Conservation (phyloP, 768 basidiomycete species). For the Hericium alpestre region DNA sequence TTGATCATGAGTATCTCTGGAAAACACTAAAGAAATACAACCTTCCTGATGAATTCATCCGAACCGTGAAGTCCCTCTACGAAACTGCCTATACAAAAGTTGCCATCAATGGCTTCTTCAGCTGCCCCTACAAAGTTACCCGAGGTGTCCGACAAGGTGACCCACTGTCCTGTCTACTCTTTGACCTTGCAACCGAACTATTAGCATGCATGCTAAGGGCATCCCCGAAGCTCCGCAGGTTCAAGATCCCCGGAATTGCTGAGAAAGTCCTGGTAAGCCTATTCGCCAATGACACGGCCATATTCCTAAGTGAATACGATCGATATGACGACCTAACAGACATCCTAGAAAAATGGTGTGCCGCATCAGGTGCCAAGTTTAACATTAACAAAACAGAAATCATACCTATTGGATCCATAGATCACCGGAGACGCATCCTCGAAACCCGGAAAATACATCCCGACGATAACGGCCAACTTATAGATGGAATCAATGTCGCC, state of each 20-base stretch:
- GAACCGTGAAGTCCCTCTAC: conserved; percentile 1
- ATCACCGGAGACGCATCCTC: conserved; percentile 2
- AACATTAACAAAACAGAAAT: conserved; percentile 31
- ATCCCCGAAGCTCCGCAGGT: background rate
- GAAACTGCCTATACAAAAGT: background rate
- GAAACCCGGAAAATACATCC: background rate
- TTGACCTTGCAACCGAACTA: conserved; percentile 4
- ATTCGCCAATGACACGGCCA: background rate
- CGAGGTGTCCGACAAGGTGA: conserved; percentile 9
- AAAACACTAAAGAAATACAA: background rate
- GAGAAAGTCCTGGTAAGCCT: background rate
- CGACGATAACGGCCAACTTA: background rate
- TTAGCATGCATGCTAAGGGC: conserved; percentile 3
- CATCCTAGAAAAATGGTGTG: conserved; percentile 31
- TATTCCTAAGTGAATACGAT: conserved; percentile 22
- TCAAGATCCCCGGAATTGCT: background rate
- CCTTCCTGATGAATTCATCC: background rate
- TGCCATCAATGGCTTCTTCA: background rate
- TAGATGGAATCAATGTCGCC: background rate
- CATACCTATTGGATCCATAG: conserved; percentile 22
- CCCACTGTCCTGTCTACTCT: conserved; percentile 3
- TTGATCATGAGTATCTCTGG: conserved; percentile 1
- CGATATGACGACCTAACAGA: conserved; percentile 14
- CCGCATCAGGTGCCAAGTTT: conserved; percentile 30
- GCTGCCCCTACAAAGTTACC: conserved; percentile 2